Evolutionary conservation across 352 stramenopile species (phyloP).

Genomic region (Globisporangium cystogenes): DNA sequence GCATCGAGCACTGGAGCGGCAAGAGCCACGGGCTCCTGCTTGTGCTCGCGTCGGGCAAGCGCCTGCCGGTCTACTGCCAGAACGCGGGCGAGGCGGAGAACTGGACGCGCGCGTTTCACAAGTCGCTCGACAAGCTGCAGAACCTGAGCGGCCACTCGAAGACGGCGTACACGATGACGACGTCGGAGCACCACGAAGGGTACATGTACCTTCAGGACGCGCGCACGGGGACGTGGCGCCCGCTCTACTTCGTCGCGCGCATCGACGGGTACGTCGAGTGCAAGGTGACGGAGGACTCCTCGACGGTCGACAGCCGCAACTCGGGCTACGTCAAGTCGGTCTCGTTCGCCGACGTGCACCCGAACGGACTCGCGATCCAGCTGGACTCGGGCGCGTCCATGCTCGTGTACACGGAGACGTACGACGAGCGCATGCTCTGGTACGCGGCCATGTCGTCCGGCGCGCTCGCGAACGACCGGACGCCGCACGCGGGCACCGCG

Average conservation of each 20-base stretch:
- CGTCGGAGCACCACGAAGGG: constrained; percentile 59
- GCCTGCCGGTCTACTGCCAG: constrained; percentile 42
- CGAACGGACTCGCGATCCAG: constrained; percentile 66
- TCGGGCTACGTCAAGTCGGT: constrained; percentile 70
- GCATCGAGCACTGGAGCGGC: constrained; percentile 33
- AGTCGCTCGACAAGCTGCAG: constrained; percentile 51
- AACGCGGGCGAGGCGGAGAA: constrained; percentile 37
- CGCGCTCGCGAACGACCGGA: constrained; percentile 37
- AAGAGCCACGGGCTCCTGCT: constrained; percentile 46
- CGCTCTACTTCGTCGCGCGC: constrained; percentile 54
- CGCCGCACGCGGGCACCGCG: constrained; percentile 16
- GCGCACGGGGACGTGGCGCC: constrained; percentile 45
- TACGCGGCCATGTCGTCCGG: constrained; percentile 64
- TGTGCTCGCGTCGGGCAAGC: constrained; percentile 36
- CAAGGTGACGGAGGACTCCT: constrained; percentile 35
- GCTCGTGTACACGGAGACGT: constrained; percentile 74
- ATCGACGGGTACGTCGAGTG: constrained; percentile 74
- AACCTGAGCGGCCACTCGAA: constrained; percentile 46
- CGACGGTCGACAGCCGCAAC: constrained; percentile 28
- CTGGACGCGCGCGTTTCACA: constrained; percentile 43
- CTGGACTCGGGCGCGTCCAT: constrained; percentile 54
- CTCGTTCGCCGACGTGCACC: constrained; percentile 62
- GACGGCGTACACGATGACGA: constrained; percentile 64
- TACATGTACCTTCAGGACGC: constrained; percentile 61
- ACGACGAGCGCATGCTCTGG: constrained; percentile 83